Percentiles rank a stretch among this genome's conserved stretches.
Evolutionary conservation across 176 grass and related monocot genomes (phyloP).

Genomic region (Rhynchospora pubera): DNA sequence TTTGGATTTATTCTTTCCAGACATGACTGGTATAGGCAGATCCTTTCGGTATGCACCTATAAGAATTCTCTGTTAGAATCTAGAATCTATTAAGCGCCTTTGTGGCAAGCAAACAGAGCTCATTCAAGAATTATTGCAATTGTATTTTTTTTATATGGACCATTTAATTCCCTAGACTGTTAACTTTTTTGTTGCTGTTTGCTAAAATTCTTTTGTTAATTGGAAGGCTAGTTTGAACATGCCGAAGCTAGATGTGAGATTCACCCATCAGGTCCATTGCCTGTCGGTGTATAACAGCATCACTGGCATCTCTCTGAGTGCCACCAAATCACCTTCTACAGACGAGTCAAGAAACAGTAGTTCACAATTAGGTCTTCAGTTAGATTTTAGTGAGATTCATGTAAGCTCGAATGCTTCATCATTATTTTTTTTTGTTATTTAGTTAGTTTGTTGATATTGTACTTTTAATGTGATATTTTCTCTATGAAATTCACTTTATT

Average conservation of each 20-base stretch:
- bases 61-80: background rate
- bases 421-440: background rate
- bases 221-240: conserved; percentile 99
- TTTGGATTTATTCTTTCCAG: background rate
- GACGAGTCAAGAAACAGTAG: conserved; percentile 42
- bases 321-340: conserved; percentile 38
- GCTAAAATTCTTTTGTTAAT: conserved; percentile 79
- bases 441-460: background rate
- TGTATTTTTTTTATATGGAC: conserved; percentile 16
- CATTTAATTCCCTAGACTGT: background rate
- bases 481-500: conserved; percentile 20
- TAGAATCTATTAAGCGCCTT: background rate
- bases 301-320: conserved; percentile 50
- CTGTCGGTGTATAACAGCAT: conserved; percentile 61
- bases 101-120: background rate
- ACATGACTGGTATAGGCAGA: background rate
- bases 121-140: conserved; percentile 1
- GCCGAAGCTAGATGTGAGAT: conserved; percentile 79
- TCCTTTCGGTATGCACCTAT: background rate
- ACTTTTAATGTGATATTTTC: conserved; percentile 24
- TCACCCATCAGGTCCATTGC: conserved; percentile 55
- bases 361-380: conserved; percentile 55
- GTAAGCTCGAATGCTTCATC: no score
- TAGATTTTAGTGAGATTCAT: conserved; percentile 62
- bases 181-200: conserved; percentile 15